Conservation (phyloP, 768 basidiomycete genomes). For the Gautieria morchelliformis region DNA sequence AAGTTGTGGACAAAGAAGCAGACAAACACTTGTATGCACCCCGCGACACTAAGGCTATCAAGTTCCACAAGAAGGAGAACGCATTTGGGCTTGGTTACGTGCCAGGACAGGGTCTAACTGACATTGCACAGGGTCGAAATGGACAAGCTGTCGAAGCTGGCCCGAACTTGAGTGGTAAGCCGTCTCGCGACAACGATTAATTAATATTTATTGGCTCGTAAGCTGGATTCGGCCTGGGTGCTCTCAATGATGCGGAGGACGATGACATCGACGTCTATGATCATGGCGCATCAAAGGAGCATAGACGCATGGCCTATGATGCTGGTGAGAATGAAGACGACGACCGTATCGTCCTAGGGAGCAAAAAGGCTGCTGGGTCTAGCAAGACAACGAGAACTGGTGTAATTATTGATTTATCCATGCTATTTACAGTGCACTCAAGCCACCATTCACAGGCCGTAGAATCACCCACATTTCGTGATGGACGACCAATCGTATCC, state of each 20-base stretch:
- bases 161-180: slow-evolving; percentile 47
- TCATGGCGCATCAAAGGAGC: slow-evolving; percentile 27
- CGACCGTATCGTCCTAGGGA: slow-evolving; percentile 37
- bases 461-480: slow-evolving; percentile 43
- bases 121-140: slow-evolving; percentile 31
- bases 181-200: slow-evolving; percentile 8
- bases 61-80: slow-evolving; percentile 63
- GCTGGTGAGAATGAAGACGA: slow-evolving; percentile 55
- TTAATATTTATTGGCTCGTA: not conserved
- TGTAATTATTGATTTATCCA: not conserved
- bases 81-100: slow-evolving; percentile 74
- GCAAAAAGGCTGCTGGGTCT: not conserved
- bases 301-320: slow-evolving; percentile 53
- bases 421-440: not conserved
- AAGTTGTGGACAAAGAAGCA: slow-evolving; percentile 70
- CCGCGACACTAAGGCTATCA: slow-evolving; percentile 59
- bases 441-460: not conserved
- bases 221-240: slow-evolving; percentile 87
- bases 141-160: slow-evolving; percentile 23
- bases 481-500: slow-evolving; percentile 61
- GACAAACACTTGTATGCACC: slow-evolving; percentile 82
- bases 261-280: slow-evolving; percentile 87
- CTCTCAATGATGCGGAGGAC: slow-evolving; percentile 88
- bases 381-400: not conserved
- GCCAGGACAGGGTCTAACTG: slow-evolving; percentile 53